Conservation (phyloP, 192 early-diverging fungal species). For the Backusella parvicylindrica region DNA sequence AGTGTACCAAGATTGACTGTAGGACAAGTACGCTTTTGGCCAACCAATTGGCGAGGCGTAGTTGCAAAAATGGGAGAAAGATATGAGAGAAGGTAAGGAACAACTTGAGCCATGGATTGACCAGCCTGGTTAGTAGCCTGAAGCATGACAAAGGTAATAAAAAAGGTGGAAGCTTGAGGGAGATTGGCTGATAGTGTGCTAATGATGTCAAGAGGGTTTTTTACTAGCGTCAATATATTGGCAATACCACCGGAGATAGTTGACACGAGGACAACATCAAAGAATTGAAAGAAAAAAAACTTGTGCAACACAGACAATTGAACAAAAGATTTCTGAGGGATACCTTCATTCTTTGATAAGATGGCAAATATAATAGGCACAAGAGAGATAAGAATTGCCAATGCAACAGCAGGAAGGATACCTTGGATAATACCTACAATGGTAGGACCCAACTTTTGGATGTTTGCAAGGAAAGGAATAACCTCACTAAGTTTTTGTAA, state of each 20-base stretch:
- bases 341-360: conserved; percentile 60
- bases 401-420: conserved; percentile 68
- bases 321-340: conserved; percentile 52
- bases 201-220: conserved; percentile 46
- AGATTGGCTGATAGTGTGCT: conserved; percentile 54
- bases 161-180: conserved; percentile 76
- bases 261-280: conserved; percentile 78
- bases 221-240: conserved; percentile 40
- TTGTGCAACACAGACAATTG: conserved; percentile 62
- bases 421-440: conserved; percentile 61
- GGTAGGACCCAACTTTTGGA: conserved; percentile 34
- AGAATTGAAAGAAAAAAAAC: conserved; percentile 76
- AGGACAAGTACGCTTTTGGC: conserved; percentile 44
- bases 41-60: conserved; percentile 67
- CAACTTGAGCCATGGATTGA: conserved; percentile 65
- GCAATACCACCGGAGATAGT: conserved; percentile 68
- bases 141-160: conserved; percentile 82
- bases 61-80: conserved; percentile 52
- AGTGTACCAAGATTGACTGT: conserved; percentile 54
- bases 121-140: conserved; percentile 64
- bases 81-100: conserved; percentile 60
- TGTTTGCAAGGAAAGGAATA: conserved; percentile 47
- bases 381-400: conserved; percentile 66
- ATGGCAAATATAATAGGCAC: conserved; percentile 65
- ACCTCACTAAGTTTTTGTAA: conserved; percentile 47